These are phyloP conservation scores for Arachis hypogaea DNA, from an alignment of 306 rosid species.

Conservation along the genomic window DNA sequence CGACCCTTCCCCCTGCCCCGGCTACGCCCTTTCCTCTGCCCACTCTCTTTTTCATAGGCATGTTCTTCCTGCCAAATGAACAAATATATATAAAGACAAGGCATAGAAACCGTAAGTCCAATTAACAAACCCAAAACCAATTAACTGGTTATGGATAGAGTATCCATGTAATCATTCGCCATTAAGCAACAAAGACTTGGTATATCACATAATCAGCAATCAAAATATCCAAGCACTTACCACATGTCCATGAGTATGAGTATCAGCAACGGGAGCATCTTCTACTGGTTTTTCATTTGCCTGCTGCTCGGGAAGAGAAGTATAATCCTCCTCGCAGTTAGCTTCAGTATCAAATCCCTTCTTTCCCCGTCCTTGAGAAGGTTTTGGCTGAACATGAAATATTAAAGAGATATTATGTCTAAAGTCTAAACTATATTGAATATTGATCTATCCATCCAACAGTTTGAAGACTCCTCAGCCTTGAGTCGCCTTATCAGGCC, in stretches of 20 bases:
- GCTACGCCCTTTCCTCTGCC: conserved; percentile 77
- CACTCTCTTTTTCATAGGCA: conserved; percentile 72
- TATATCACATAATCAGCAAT: conserved; percentile 18
- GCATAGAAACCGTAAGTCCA: not conserved
- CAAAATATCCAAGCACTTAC: conserved; percentile 52
- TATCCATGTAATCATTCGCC: conserved; percentile 8
- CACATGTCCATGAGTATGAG: conserved; percentile 56
- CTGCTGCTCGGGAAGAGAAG: conserved; percentile 58
- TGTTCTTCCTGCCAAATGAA: conserved; percentile 73
- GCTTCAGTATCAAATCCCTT: conserved; percentile 80
- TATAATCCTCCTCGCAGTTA: conserved; percentile 70
- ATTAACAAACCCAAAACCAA: not conserved
- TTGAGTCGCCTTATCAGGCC: conserved; percentile 20
- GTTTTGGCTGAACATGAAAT: conserved; percentile 63
- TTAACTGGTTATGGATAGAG: conserved; percentile 14
- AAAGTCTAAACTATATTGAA: not conserved
- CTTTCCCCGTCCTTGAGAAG: conserved; percentile 66
- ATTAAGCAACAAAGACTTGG: conserved; percentile 18
- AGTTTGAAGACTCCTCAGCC: not conserved
- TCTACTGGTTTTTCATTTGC: conserved; percentile 63
- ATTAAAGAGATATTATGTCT: conserved; percentile 21
- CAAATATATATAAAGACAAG: conserved; percentile 11
- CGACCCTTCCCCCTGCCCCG: conserved; percentile 84
- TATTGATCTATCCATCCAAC: no score
- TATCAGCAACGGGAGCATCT: conserved; percentile 58